Base-by-base conservation (phyloP, 2,329 filamentous ascomycete genomes). In the Pseudogymnoascus sp. region DNA sequence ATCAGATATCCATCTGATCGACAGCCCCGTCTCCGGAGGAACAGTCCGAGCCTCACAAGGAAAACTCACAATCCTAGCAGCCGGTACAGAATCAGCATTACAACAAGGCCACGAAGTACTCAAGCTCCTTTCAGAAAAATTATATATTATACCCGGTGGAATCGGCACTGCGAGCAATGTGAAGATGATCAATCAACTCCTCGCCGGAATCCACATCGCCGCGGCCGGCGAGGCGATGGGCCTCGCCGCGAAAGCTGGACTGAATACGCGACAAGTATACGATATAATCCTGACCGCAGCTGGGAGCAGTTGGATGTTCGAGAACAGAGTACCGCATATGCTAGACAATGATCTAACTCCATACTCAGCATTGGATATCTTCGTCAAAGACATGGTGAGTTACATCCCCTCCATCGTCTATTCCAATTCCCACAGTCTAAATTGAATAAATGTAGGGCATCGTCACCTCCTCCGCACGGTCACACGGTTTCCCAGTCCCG, bases 21-120 rank as follows among this genome's bases (percentile, higher is more conserved):
- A 91, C 73, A 82, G 83, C 21, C 89, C 89, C 0, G 89, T 92
- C 0, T 90, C 87, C 0, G 89, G 89, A 0, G 89, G 89, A 1
- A 83, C 86, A 0, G 79, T 81, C 8, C 81, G 88, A 35, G 88
- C 88, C 1, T 87, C 86, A 0, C 82, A 88, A 59, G 89, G 89
- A 3, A 90, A 88, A 0, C 76, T 92, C 43, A 89, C 87, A 5
- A 91, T 93, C 71, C 90, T 93, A 83, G 87, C 87, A 0, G 85
- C 86, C 1, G 87, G 81, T 0, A 77, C 82, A 0, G 79, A 82
- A 0, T 79, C 77, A 2, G 83, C 84, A 4, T 74, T 91, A 1
- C 76, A 80, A 35, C 82, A 81, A 63, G 86, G 81, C 0, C 79
- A 78, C 21, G 80, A 79, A 58, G 74, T 91, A 1, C 78, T 92